phyloP scores from a whole-genome alignment of 2,329 filamentous ascomycete genomes.

The Elsinoe perseae region DNA sequence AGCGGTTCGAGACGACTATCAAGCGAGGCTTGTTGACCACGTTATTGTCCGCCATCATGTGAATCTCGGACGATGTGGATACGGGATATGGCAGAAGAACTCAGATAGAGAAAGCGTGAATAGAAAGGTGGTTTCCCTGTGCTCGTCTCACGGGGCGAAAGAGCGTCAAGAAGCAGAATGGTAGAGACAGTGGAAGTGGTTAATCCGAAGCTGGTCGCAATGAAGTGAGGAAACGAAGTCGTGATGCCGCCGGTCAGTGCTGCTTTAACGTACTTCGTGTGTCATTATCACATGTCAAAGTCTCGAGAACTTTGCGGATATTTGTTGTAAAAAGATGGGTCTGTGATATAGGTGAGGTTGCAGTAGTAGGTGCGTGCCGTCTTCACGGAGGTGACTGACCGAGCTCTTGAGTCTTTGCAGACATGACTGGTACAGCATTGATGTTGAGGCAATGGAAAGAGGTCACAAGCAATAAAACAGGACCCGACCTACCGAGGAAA shows the following conservation, averaged over 20 bases:
- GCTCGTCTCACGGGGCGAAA: not conserved
- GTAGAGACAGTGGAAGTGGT: not conserved
- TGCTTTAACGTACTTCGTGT: not conserved
- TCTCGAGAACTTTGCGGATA: not conserved
- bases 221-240: not conserved
- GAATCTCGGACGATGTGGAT: not conserved
- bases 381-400: not conserved
- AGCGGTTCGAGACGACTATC: slow-evolving; percentile 84
- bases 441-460: not conserved
- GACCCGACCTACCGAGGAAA: not conserved
- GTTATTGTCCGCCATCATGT: not conserved
- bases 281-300: not conserved
- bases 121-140: not conserved
- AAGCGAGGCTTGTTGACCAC: slow-evolving; percentile 43
- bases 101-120: not conserved
- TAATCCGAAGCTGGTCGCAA: not conserved
- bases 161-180: not conserved
- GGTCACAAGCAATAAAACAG: not conserved
- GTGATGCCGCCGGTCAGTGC: slow-evolving; percentile 1
- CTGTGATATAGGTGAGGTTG: not conserved
- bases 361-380: not conserved
- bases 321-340: not conserved
- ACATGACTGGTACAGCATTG: not conserved
- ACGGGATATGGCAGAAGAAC: not conserved
- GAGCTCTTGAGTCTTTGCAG: not conserved